Base-by-base conservation (phyloP, 495 filamentous ascomycete species). In the Terfezia claveryi region DNA sequence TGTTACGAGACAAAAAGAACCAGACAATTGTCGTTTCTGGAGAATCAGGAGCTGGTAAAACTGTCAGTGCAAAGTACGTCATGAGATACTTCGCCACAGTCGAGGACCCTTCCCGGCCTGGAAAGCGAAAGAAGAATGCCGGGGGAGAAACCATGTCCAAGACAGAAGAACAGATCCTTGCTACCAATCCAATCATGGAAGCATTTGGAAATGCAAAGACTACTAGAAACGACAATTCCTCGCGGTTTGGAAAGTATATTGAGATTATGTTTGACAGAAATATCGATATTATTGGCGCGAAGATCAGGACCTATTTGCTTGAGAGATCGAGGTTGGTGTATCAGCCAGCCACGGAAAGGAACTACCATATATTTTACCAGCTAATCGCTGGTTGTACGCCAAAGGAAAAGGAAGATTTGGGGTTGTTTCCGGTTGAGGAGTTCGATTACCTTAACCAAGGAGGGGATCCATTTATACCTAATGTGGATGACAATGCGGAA, bases 301-400 rank as follows among this genome's bases (percentile, higher is more conserved):
- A 88, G 71, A 96, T 99, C 61, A 73, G 91, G 59, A 95, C 88
- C 38, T 99, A 96, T 67, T 74, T 99, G 52, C 72, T 99, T 38
- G 91, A 99, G 68, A 82, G 91, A 61, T 96, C 91, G 51, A 81
- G 91, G 65, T 73, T 99, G 63, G 91, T 99, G n/a, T 96, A 96
- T 65, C 91, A 99, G 66, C 91, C 91, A 17, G 71, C 95, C 38
- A 96, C 93, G 67, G 91, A 99, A 69, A 77, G 91, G 57, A 99
- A 99, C 67, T 99, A 99, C 68, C 91, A 99, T 69, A 89, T 99
- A 61, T 99, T 99, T 71, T 96, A 99, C 68, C 91, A 99, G 69
- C 73, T 99, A 38, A 80, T 95, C 54, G 89, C 87, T n/a, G 91
- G 91, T 58, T 82, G 85, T 32, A 80, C 85, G n/a, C 83, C 92